phyloP scores from a whole-genome alignment of 2,329 filamentous ascomycete species.

The Trichophyton mentagrophytes region DNA sequence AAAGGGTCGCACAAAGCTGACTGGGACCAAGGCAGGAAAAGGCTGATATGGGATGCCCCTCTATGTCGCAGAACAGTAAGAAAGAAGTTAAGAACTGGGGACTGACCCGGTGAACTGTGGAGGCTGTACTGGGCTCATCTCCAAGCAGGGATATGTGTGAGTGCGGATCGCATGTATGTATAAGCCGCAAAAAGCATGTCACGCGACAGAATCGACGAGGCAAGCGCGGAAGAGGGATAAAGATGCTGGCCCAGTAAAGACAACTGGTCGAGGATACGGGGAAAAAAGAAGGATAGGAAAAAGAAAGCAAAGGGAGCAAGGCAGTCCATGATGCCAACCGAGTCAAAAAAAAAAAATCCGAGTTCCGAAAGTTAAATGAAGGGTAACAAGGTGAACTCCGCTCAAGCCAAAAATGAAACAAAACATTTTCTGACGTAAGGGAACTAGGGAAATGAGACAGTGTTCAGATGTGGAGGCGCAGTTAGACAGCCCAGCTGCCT shows the following conservation, averaged over 20 bases:
- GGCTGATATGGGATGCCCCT: not conserved
- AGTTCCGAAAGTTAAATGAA: constrained; percentile 1
- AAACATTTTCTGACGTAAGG: not conserved
- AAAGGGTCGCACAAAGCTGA: not conserved
- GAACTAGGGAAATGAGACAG: not conserved
- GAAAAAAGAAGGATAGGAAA: not conserved
- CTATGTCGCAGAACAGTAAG: not conserved
- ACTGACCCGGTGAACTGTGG: not conserved
- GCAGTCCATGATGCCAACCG: not conserved
- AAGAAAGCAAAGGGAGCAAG: not conserved
- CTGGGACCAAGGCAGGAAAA: not conserved
- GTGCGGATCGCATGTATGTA: not conserved
- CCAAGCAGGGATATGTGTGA: not conserved
- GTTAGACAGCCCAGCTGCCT: constrained; percentile 60
- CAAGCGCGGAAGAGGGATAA: constrained; percentile 1
- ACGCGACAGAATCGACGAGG: not conserved
- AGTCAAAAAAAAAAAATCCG: not conserved
- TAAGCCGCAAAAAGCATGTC: not conserved
- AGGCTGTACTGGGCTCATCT: not conserved
- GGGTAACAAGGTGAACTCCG: not conserved
- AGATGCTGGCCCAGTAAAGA: not conserved
- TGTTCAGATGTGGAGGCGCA: no score
- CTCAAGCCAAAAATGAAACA: not conserved
- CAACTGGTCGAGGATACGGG: not conserved
- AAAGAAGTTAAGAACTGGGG: not conserved